Evolutionary conservation across 345 rosid species (phyloP).

Genomic region (Gossypioides kirkii): DNA sequence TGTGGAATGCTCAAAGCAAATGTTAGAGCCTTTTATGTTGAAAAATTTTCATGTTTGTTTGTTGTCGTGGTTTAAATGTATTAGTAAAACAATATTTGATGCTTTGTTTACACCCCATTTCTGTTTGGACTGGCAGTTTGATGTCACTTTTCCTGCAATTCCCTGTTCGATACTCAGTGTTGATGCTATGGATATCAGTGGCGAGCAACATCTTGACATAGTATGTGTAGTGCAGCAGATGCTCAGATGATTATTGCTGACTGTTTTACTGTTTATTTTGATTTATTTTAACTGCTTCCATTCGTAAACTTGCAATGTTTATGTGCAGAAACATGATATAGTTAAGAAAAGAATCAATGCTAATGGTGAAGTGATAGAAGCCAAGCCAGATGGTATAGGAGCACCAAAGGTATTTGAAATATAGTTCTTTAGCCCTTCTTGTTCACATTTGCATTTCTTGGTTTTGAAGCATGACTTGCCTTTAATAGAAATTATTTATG

Average conservation of each 20-base stretch:
- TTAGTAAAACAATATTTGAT: background rate
- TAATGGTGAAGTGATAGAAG: conserved; percentile 51
- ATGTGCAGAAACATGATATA: conserved; percentile 58
- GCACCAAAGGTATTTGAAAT: conserved; percentile 21
- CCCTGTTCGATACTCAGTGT: conserved; percentile 61
- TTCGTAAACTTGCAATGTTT: background rate
- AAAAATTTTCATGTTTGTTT: background rate
- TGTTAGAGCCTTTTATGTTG: background rate
- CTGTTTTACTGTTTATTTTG: background rate
- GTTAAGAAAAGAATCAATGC: conserved; percentile 56
- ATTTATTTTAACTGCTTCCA: background rate
- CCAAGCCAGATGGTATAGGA: conserved; percentile 57
- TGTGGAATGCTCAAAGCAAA: background rate
- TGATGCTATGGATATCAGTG: conserved; percentile 80
- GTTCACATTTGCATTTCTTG: background rate
- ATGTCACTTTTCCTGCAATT: conserved; percentile 57
- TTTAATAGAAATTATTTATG: background rate
- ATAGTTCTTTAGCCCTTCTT: conserved; percentile 1
- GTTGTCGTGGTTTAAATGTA: background rate
- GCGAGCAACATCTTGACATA: conserved; percentile 65
- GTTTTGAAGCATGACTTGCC: background rate
- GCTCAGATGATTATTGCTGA: background rate
- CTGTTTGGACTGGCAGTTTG: conserved; percentile 44
- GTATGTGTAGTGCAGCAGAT: conserved; percentile 31
- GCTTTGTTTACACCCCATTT: background rate